Evolutionary conservation across 441 rosid species (phyloP), one percentile per base, ranked within the genome.

Genomic region (Erodium moschatum): DNA sequence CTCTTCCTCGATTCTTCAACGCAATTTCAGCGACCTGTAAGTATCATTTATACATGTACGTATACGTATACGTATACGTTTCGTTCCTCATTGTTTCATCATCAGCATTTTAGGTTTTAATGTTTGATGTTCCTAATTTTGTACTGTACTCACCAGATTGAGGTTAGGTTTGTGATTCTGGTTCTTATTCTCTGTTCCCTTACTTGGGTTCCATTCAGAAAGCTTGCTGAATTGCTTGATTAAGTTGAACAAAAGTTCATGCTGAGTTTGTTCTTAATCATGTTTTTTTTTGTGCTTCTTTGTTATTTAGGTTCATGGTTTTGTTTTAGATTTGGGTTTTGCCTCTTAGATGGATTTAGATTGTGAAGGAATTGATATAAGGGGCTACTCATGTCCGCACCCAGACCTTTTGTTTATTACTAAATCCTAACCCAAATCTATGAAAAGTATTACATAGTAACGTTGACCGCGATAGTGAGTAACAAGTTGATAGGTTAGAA

Each of bases 1-100:
- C 56, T 15, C 61, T 52, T 52, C 61, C 2, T 16, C 61, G 61
- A 52, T 52, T 52, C 61, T 52, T 52, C 61, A 16, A 52, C 16
- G 3, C 61, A 52, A 0, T 11, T 11, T 2, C 56, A 13, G 18
- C 8, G 8, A 61, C 33, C 31, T 6, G 79, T 76, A 67, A 72
- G 79, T 54, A 66, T 19, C 19, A 13, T 52, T 72, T 20, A n/a
- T 16, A 2, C 12, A 9, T 46, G 1, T 46, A 46, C 13, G 3
- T 48, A 48, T 2, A 33, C 18, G 2, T 58, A 10, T 15, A 52
- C 20, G n/a, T 38, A 20, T 33, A 33, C 54, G 31, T 33, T 24
- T 35, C 40, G 5, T 27, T 16, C n/a, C 21, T 35, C 8, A 20
- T 18, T 40, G n/a, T 54, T 29, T 35, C n/a, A 18, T 16, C 13